phyloP scores from a whole-genome alignment of 306 rosid species.

The Cajanus cajan region DNA sequence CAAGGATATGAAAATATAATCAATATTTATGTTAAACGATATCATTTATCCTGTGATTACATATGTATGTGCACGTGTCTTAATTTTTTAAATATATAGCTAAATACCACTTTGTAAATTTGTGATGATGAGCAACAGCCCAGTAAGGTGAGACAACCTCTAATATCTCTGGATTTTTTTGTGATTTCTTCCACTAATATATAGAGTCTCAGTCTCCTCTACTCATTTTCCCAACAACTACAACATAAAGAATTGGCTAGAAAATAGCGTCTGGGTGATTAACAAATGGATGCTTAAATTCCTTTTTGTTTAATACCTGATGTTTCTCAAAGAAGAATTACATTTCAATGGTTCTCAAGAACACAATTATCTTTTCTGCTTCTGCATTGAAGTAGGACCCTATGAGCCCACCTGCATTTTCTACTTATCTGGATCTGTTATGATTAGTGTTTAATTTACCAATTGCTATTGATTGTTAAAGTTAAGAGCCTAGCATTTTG shows the following conservation, averaged over 20 bases:
- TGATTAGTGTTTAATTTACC: background rate
- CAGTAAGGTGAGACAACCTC: slow-evolving; percentile 64
- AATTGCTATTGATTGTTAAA: background rate
- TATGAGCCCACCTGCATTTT: background rate
- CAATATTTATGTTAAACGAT: too few species aligned
- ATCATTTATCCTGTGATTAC: too few species aligned
- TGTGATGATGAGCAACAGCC: slow-evolving; percentile 48
- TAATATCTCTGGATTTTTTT: background rate
- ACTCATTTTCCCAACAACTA: background rate
- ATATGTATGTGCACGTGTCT: too few species aligned
- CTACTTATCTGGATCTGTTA: background rate
- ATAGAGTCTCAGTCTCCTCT: background rate
- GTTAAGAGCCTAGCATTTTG: background rate
- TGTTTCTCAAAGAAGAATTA: background rate
- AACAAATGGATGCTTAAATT: background rate
- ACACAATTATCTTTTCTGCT: background rate
- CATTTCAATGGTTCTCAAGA: background rate
- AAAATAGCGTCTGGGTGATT: background rate
- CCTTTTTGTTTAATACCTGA: background rate
- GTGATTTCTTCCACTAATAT: slow-evolving; percentile 11
- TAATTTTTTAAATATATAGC: background rate
- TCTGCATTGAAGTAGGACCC: background rate
- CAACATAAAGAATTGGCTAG: background rate
- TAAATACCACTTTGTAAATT: background rate
- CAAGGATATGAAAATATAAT: too few species aligned